These are phyloP conservation scores for Eimeria sp. DNA, from an alignment of 169 alveolate genomes.

Conservation along the genomic window DNA sequence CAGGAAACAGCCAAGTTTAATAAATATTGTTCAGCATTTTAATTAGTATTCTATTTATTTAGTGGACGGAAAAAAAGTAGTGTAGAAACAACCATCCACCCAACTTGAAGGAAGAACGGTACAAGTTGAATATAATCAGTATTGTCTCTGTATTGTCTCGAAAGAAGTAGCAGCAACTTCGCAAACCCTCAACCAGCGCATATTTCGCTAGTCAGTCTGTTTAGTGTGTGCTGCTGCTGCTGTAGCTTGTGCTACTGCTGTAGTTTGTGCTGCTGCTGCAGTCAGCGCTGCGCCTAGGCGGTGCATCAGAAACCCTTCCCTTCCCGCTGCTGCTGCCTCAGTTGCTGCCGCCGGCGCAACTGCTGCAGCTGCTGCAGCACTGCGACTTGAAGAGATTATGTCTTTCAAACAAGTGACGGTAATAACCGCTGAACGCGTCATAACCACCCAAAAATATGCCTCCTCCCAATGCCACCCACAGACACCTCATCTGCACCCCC, in stretches of 20 bases:
- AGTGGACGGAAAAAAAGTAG: too few relatives aligned
- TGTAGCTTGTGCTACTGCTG: neutral
- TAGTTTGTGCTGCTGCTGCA: neutral
- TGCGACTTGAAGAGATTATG: slow-evolving; percentile 14
- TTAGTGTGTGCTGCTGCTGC: slow-evolving; percentile 2
- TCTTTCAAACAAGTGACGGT: slow-evolving; percentile 19
- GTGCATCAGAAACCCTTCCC: neutral
- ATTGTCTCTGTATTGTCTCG: neutral
- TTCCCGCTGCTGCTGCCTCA: neutral
- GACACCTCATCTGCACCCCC: slow-evolving; percentile 68
- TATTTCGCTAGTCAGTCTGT: neutral
- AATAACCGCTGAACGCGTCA: slow-evolving; percentile 67
- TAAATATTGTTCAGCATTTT: too few relatives aligned
- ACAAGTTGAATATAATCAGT: too few relatives aligned
- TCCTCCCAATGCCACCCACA: slow-evolving; percentile 79
- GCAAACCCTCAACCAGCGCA: neutral
- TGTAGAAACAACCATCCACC: too few relatives aligned
- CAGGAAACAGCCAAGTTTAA: too few relatives aligned
- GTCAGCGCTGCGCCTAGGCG: neutral
- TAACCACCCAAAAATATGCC: slow-evolving; percentile 79
- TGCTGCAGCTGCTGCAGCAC: slow-evolving; percentile 31
- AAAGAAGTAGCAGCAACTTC: neutral
- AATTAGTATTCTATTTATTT: too few relatives aligned
- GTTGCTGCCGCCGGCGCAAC: slow-evolving; percentile 1
- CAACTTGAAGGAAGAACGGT: too few relatives aligned